phyloP scores from a whole-genome alignment of 805 yeast genomes.

The Ogataea philodendri region DNA sequence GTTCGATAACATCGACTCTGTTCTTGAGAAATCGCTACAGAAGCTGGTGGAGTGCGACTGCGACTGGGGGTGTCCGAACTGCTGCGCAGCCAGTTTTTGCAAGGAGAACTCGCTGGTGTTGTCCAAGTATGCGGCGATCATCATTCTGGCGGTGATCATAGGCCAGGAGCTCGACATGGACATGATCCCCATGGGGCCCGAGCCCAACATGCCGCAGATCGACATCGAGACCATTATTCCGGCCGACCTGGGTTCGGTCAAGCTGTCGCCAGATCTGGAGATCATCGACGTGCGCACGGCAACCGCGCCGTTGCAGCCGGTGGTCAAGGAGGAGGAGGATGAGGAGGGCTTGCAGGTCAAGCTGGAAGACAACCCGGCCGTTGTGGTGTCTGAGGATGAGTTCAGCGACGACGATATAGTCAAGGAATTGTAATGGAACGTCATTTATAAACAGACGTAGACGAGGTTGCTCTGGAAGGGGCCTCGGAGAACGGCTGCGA shows the following conservation, averaged over 20 bases:
- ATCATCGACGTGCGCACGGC: constrained; percentile 42
- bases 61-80: constrained; percentile 70
- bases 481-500: constrained; percentile 10
- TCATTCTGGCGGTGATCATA: constrained; percentile 61
- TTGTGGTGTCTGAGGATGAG: constrained; percentile 19
- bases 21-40: constrained; percentile 57
- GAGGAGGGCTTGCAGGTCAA: constrained; percentile 11
- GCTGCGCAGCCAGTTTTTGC: constrained; percentile 83
- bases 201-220: constrained; percentile 67
- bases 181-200: constrained; percentile 67
- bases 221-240: constrained; percentile 67
- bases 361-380: constrained; percentile 1
- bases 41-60: constrained; percentile 67
- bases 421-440: constrained; percentile 3
- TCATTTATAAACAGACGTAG: constrained; percentile 8
- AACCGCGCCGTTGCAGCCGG: constrained; percentile 17
- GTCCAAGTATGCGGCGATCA: constrained; percentile 80
- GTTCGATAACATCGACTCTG: constrained; percentile 70
- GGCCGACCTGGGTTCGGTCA: constrained; percentile 45
- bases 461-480: constrained; percentile 4
- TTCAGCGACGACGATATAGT: constrained; percentile 26
- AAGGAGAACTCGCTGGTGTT: constrained; percentile 77
- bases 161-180: constrained; percentile 51
- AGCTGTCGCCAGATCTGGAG: constrained; percentile 60
- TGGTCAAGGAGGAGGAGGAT: constrained; percentile 26